Evolutionary conservation across 768 basidiomycete species (phyloP).

Genomic region (Gelatoporia subvermispora): DNA sequence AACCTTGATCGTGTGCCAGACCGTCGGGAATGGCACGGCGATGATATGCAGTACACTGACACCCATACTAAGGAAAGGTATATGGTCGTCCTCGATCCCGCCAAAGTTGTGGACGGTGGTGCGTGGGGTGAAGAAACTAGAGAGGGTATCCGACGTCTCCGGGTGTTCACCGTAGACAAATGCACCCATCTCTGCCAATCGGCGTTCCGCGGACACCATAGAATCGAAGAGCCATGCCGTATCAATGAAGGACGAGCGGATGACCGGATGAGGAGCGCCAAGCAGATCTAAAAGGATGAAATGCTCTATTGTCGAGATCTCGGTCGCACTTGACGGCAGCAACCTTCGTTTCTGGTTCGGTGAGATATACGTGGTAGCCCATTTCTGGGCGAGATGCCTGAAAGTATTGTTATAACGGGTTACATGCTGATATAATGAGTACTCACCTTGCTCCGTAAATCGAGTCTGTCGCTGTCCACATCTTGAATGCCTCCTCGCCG

Average conservation of each 20-base stretch:
- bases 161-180: slow-evolving; percentile 45
- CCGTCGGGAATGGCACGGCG: slow-evolving; percentile 78
- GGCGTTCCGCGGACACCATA: slow-evolving; percentile 63
- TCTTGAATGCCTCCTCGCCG: slow-evolving; percentile 92
- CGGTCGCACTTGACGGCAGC: slow-evolving; percentile 43
- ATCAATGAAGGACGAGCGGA: slow-evolving; percentile 78
- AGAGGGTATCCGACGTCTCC: slow-evolving; percentile 41
- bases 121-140: slow-evolving; percentile 65
- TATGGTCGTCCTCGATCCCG: slow-evolving; percentile 87
- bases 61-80: slow-evolving; percentile 80
- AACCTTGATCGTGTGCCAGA: slow-evolving; percentile 83
- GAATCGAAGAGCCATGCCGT: slow-evolving; percentile 93
- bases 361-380: slow-evolving; percentile 65
- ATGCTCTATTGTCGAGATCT: slow-evolving; percentile 80
- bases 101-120: slow-evolving; percentile 37
- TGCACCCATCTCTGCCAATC: slow-evolving; percentile 61
- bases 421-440: neutral
- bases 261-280: slow-evolving; percentile 67
- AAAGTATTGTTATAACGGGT: slow-evolving; percentile 3
- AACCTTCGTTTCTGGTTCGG: slow-evolving; percentile 58
- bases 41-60: slow-evolving; percentile 91
- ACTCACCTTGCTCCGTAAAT: slow-evolving; percentile 89
- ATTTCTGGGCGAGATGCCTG: slow-evolving; percentile 86
- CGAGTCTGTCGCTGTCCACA: slow-evolving; percentile 87
- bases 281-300: slow-evolving; percentile 90